Conservation (phyloP, 345 rosid species). For the Xanthoceras sorbifolium region DNA sequence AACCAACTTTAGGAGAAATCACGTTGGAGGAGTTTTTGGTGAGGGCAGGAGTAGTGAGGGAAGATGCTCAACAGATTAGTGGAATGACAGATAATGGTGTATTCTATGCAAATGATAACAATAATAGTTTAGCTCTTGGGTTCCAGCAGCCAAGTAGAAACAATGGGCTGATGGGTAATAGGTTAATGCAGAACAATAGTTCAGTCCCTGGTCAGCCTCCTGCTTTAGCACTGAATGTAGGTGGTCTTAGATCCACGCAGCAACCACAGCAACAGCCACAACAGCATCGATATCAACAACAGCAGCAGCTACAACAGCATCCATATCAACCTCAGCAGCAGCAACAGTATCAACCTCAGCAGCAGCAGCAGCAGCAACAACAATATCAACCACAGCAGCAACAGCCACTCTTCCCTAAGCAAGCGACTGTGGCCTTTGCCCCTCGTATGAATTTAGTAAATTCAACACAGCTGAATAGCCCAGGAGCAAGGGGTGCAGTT, state of each 20-base stretch:
- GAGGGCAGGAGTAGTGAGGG: slow-evolving; percentile 86
- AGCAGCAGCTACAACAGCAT: slow-evolving; percentile 15
- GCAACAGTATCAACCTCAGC: slow-evolving; percentile 22
- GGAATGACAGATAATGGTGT: slow-evolving; percentile 43
- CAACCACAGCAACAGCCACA: slow-evolving; percentile 35
- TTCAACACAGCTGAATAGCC: slow-evolving; percentile 40
- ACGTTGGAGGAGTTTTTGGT: slow-evolving; percentile 92
- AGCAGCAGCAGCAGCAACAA: background rate
- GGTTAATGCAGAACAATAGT: slow-evolving; percentile 37
- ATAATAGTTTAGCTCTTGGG: slow-evolving; percentile 44
- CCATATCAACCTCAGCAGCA: slow-evolving; percentile 38
- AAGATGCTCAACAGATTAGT: slow-evolving; percentile 54
- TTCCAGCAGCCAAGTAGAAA: slow-evolving; percentile 62
- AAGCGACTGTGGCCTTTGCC: slow-evolving; percentile 58
- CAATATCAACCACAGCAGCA: slow-evolving; percentile 28
- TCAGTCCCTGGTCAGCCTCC: slow-evolving; percentile 45
- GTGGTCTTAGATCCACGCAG: slow-evolving; percentile 45
- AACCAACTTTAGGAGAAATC: slow-evolving; percentile 68
- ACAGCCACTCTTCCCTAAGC: slow-evolving; percentile 71
- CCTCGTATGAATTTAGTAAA: slow-evolving; percentile 43
- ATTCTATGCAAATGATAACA: slow-evolving; percentile 46
- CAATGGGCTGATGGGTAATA: slow-evolving; percentile 45
- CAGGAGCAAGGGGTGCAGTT: slow-evolving; percentile 41
- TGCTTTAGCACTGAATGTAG: slow-evolving; percentile 44
- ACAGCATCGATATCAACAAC: slow-evolving; percentile 27